These are phyloP conservation scores for Clonostachys byssicola DNA, from an alignment of 2,329 filamentous ascomycete species.

Conservation along the genomic window DNA sequence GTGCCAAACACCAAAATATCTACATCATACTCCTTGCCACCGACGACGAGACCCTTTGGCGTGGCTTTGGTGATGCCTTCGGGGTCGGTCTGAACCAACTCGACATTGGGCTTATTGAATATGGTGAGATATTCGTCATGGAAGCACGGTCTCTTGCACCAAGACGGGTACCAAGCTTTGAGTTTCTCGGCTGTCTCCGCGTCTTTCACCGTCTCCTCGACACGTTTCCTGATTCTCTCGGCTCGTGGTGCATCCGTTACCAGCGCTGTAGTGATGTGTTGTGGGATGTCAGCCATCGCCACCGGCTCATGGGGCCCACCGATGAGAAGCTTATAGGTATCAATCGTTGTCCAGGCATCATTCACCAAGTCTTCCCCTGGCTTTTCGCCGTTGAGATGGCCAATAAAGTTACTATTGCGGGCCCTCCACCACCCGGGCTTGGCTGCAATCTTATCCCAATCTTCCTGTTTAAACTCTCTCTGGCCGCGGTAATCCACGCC, in stretches of 20 bases:
- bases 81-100: not conserved
- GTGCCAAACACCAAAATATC: constrained; percentile 20
- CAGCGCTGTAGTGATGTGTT: constrained; percentile 17
- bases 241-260: constrained; percentile 33
- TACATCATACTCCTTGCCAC: not conserved
- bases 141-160: constrained; percentile 44
- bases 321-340: constrained; percentile 27
- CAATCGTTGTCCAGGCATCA: constrained; percentile 42
- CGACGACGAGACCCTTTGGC: not conserved
- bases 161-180: constrained; percentile 55
- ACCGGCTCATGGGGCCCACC: constrained; percentile 11
- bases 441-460: constrained; percentile 29
- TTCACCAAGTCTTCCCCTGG: constrained; percentile 33
- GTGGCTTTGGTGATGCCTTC: not conserved
- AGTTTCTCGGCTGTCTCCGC: constrained; percentile 43
- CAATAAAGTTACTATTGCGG: constrained; percentile 20
- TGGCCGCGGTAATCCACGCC: constrained; percentile 31
- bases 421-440: constrained; percentile 43
- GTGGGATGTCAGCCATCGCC: not conserved
- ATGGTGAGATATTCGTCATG: constrained; percentile 1
- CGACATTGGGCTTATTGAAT: not conserved
- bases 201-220: constrained; percentile 47
- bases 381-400: constrained; percentile 34
- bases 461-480: constrained; percentile 29
- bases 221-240: constrained; percentile 37